Percentiles rank a stretch among this genome's conserved stretches.
Evolutionary conservation across 108 stramenopile genomes (phyloP).

Genomic region (Nitzschia sp.): DNA sequence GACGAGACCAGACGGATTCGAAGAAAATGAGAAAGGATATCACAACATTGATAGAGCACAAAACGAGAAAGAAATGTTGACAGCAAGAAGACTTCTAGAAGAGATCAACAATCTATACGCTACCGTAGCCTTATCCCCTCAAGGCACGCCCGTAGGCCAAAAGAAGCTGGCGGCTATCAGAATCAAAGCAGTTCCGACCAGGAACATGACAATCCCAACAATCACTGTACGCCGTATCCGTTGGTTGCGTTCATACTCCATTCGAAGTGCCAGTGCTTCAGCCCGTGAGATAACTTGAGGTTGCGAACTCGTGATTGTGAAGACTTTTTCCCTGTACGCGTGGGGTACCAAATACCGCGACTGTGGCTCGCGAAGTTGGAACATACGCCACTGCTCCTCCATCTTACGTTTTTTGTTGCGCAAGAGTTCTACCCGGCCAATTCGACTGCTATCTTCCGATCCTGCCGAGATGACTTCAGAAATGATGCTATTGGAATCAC

Average conservation of each 20-base stretch:
- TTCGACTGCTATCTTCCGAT: not conserved
- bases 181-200: not conserved
- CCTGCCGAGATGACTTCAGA: not conserved
- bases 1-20: too few relatives aligned
- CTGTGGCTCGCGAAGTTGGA: not conserved
- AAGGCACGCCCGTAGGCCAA: too few relatives aligned
- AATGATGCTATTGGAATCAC: conserved; percentile 1
- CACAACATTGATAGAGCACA: too few relatives aligned
- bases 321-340: not conserved
- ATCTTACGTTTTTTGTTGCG: not conserved
- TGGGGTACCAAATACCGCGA: not conserved
- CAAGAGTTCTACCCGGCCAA: not conserved
- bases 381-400: not conserved
- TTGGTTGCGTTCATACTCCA: not conserved
- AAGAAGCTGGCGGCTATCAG: not conserved
- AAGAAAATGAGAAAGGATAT: too few relatives aligned
- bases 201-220: not conserved
- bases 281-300: not conserved
- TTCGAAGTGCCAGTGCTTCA: not conserved
- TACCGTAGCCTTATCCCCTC: too few relatives aligned
- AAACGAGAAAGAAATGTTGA: too few relatives aligned
- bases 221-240: not conserved
- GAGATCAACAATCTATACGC: too few relatives aligned
- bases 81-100: too few relatives aligned
- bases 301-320: not conserved